phyloP scores from a whole-genome alignment of 352 stramenopile genomes.

The Phytophthora colocasiae region DNA sequence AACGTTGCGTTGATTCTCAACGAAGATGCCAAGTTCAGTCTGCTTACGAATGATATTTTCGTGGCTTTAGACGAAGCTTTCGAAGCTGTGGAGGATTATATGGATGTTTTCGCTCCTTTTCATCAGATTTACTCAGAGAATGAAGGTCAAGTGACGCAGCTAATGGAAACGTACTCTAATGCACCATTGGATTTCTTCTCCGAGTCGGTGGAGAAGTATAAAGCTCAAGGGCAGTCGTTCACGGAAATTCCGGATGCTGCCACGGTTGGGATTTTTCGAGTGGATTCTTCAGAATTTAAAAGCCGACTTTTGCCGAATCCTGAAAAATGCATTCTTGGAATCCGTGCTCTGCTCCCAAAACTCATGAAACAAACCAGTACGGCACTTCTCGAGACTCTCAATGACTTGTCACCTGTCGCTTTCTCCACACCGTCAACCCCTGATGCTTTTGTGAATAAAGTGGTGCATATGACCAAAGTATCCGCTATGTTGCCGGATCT shows the following conservation, averaged over 20 bases:
- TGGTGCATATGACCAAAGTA: conserved; percentile 89
- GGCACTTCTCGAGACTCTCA: conserved; percentile 84
- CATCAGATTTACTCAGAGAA: conserved; percentile 90
- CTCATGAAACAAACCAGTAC: conserved; percentile 91
- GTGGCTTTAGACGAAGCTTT: conserved; percentile 82
- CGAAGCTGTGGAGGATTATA: conserved; percentile 87
- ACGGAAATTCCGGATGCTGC: conserved; percentile 82
- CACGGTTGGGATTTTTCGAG: conserved; percentile 93
- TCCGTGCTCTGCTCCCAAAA: conserved; percentile 84
- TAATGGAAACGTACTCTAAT: conserved; percentile 76
- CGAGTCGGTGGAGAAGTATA: conserved; percentile 87
- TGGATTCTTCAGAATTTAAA: conserved; percentile 92
- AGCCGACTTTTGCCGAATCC: conserved; percentile 88
- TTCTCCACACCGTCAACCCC: conserved; percentile 75
- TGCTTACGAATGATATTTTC: conserved; percentile 89
- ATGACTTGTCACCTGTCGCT: conserved; percentile 81
- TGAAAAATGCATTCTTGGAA: conserved; percentile 85
- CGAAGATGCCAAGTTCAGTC: conserved; percentile 82
- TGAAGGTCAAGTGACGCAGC: conserved; percentile 62
- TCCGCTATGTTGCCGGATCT: conserved; percentile 67
- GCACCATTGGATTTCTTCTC: conserved; percentile 83
- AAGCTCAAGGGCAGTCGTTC: conserved; percentile 81
- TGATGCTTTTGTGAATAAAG: conserved; percentile 89
- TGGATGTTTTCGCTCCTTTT: conserved; percentile 91
- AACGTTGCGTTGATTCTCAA: conserved; percentile 87